phyloP scores from a whole-genome alignment of 1,284 basidiomycete genomes.

The Boletus sp. region DNA sequence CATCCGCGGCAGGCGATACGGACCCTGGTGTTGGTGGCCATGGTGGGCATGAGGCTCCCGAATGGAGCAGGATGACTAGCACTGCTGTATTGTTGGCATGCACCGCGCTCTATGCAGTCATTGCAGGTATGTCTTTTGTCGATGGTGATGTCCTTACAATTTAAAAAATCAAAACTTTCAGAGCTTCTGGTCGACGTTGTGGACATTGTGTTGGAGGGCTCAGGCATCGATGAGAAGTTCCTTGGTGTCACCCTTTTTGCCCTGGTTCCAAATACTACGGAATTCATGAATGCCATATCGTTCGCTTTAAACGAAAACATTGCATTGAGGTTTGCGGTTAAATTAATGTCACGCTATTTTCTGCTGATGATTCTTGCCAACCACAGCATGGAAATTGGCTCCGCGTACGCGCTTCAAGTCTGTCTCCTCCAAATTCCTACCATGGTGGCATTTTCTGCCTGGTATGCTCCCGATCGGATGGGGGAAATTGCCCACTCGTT shows the following conservation, averaged over 20 bases:
- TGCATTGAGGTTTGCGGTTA: slow-evolving; percentile 73
- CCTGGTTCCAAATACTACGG: slow-evolving; percentile 97
- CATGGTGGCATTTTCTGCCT: slow-evolving; percentile 98
- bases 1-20: slow-evolving; percentile 30
- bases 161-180: slow-evolving; percentile 30
- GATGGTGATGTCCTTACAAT: background rate
- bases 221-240: slow-evolving; percentile 97
- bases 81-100: slow-evolving; percentile 86
- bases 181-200: slow-evolving; percentile 96
- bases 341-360: background rate
- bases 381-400: slow-evolving; percentile 97
- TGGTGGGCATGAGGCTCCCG: slow-evolving; percentile 93
- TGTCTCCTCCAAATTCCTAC: slow-evolving; percentile 97
- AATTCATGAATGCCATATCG: slow-evolving; percentile 99
- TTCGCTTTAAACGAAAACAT: slow-evolving; percentile 99
- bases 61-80: slow-evolving; percentile 87
- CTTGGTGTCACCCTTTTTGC: slow-evolving; percentile 96
- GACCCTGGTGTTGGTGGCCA: slow-evolving; percentile 56
- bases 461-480: slow-evolving; percentile 83
- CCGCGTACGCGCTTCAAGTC: slow-evolving; percentile 97
- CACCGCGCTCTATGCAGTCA: slow-evolving; percentile 92
- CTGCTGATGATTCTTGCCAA: slow-evolving; percentile 6
- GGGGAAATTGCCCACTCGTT: slow-evolving; percentile 85
- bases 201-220: slow-evolving; percentile 91
- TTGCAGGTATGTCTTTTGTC: slow-evolving; percentile 70